Evolutionary conservation across 805 yeast genomes (phyloP).

Genomic region (Yarrowia osloensis): DNA sequence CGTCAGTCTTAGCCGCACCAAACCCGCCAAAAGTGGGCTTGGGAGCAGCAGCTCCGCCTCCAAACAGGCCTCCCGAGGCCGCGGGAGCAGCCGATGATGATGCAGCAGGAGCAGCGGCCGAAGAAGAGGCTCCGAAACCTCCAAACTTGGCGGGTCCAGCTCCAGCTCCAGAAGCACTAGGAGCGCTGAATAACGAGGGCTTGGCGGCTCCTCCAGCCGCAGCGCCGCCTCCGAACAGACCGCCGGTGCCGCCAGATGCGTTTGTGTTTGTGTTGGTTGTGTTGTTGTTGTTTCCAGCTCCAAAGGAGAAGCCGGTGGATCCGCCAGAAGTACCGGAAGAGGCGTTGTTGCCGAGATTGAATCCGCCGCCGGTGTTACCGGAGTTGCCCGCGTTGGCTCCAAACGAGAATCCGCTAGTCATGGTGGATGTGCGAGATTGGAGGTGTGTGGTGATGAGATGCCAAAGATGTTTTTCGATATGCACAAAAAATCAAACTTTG

Average conservation of each 20-base stretch:
- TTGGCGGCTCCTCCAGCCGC: slow-evolving; percentile 19
- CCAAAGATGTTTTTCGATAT: background rate
- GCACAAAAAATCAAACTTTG: slow-evolving; percentile 14
- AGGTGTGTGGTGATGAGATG: background rate
- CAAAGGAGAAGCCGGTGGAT: background rate
- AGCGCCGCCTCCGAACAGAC: slow-evolving; percentile 33
- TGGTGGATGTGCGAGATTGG: background rate
- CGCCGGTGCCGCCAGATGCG: background rate
- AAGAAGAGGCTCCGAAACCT: background rate
- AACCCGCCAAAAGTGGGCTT: background rate
- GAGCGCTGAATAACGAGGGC: slow-evolving; percentile 5
- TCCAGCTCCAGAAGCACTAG: background rate
- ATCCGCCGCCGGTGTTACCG: background rate
- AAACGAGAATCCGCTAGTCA: slow-evolving; percentile 2
- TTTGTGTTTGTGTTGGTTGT: background rate
- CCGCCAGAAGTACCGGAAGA: background rate
- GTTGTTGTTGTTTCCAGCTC: background rate
- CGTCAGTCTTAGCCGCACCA: background rate
- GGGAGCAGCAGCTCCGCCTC: background rate
- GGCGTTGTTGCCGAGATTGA: background rate
- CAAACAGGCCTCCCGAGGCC: background rate
- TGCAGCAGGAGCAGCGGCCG: background rate
- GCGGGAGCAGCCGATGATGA: background rate
- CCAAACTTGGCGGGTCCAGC: background rate
- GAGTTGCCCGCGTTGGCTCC: background rate